phyloP scores from a whole-genome alignment of 257 asterid genomes.

The Forsythia viridissima region DNA sequence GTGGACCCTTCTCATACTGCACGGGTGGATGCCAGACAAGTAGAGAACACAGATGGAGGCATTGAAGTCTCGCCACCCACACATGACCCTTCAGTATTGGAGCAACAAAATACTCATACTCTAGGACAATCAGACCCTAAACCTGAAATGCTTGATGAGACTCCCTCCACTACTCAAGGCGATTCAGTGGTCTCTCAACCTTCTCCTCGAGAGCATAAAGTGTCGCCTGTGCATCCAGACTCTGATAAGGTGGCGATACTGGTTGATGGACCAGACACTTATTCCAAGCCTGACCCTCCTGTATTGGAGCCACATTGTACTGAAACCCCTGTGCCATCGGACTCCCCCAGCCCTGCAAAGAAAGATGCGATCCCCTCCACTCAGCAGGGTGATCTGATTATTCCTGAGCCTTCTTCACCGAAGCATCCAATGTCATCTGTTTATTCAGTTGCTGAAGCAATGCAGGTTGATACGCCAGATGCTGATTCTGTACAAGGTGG shows the following conservation, averaged over 20 bases:
- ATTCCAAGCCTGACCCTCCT: constrained; percentile 16
- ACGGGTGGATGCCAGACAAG: constrained; percentile 32
- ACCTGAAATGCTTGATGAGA: constrained; percentile 16
- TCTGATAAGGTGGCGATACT: constrained; percentile 23
- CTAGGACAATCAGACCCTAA: constrained; percentile 26
- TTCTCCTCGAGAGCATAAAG: constrained; percentile 18
- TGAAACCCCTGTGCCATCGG: constrained; percentile 7
- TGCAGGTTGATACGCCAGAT: constrained; percentile 21
- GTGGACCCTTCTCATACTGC: constrained; percentile 19
- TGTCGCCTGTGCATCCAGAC: constrained; percentile 19
- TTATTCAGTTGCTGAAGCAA: constrained; percentile 20
- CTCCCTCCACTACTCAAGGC: constrained; percentile 10
- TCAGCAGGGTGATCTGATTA: constrained; percentile 21
- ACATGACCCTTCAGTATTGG: constrained; percentile 31
- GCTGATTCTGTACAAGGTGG: constrained; percentile 17
- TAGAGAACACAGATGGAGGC: constrained; percentile 39
- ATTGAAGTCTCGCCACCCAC: constrained; percentile 30
- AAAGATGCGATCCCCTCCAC: constrained; percentile 22
- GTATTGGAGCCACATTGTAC: constrained; percentile 21
- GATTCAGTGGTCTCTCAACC: constrained; percentile 18
- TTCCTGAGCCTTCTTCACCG: constrained; percentile 22
- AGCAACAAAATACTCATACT: constrained; percentile 22
- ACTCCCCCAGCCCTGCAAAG: constrained; percentile 16
- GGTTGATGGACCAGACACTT: constrained; percentile 20
- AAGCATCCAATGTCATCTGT: constrained; percentile 19